Evolutionary conservation across 2,329 filamentous ascomycete species (phyloP).

Genomic region (Capronia epimyces): DNA sequence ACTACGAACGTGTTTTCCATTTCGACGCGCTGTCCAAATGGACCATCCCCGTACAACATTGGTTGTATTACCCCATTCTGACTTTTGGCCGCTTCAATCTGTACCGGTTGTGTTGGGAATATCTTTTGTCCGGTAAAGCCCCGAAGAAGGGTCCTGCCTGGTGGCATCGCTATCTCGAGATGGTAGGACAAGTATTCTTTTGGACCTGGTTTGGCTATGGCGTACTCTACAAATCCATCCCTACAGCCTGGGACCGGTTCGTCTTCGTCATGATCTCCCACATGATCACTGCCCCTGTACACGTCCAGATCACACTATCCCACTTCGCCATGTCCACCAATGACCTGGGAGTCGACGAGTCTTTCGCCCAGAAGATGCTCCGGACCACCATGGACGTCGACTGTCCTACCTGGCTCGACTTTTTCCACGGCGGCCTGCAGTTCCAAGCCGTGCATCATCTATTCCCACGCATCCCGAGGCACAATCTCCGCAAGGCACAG

Average conservation of each 20-base stretch:
- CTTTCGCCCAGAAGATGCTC: constrained; percentile 84
- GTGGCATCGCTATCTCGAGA: constrained; percentile 79
- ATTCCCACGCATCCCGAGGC: constrained; percentile 74
- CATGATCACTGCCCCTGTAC: constrained; percentile 71
- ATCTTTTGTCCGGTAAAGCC: constrained; percentile 63
- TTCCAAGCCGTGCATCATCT: constrained; percentile 87
- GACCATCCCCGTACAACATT: constrained; percentile 68
- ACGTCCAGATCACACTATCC: constrained; percentile 84
- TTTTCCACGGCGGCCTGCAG: constrained; percentile 80
- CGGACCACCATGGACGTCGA: constrained; percentile 92
- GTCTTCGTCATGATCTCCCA: constrained; percentile 75
- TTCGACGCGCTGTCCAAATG: constrained; percentile 71
- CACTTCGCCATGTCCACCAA: constrained; percentile 92
- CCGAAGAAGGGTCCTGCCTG: constrained; percentile 69
- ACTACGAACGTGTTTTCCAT: constrained; percentile 73
- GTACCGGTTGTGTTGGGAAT: constrained; percentile 74
- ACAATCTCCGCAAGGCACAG: constrained; percentile 73
- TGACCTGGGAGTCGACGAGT: constrained; percentile 76
- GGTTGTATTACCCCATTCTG: constrained; percentile 77
- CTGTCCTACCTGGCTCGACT: constrained; percentile 81
- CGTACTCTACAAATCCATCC: constrained; percentile 68
- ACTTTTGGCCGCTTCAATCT: constrained; percentile 81
- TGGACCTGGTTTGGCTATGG: constrained; percentile 83
- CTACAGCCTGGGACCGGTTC: constrained; percentile 63
- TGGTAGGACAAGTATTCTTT: constrained; percentile 70